Percentiles rank a stretch among this genome's conserved stretches.
phyloP scores from a whole-genome alignment of 768 basidiomycete genomes.

The Austroboletus festivus region DNA sequence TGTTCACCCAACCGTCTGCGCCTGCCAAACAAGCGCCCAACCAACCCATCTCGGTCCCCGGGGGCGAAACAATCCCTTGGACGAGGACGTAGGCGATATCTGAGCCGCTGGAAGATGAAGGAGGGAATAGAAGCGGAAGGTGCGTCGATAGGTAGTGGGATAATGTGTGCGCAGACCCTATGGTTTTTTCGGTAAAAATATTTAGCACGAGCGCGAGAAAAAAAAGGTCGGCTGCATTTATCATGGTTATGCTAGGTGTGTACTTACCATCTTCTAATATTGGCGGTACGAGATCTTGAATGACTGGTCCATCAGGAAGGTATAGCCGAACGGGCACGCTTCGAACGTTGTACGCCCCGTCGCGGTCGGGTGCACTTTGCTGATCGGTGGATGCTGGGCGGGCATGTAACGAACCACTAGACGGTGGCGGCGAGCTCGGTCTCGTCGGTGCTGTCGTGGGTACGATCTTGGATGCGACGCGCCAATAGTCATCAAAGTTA shows the following conservation, averaged over 20 bases:
- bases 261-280: constrained; percentile 68
- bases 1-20: constrained; percentile 93
- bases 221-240: not conserved
- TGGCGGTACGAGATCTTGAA: constrained; percentile 88
- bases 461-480: constrained; percentile 88
- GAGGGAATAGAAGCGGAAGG: constrained; percentile 77
- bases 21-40: constrained; percentile 88
- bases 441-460: constrained; percentile 71
- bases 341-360: constrained; percentile 83
- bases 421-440: constrained; percentile 51
- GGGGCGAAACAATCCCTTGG: constrained; percentile 81
- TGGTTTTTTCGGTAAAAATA: not conserved
- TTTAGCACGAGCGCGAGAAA: not conserved
- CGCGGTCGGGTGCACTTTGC: constrained; percentile 53
- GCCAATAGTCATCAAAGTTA: constrained; percentile 94
- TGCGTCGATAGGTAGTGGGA: constrained; percentile 64
- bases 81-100: constrained; percentile 75
- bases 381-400: constrained; percentile 67
- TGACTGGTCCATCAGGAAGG: constrained; percentile 83
- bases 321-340: constrained; percentile 89
- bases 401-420: constrained; percentile 56
- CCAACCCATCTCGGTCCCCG: constrained; percentile 91
- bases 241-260: not conserved
- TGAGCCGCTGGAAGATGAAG: constrained; percentile 38
- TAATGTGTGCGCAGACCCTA: constrained; percentile 74